phyloP scores from a whole-genome alignment of 352 stramenopile genomes.

The Phytopythium boreale region DNA sequence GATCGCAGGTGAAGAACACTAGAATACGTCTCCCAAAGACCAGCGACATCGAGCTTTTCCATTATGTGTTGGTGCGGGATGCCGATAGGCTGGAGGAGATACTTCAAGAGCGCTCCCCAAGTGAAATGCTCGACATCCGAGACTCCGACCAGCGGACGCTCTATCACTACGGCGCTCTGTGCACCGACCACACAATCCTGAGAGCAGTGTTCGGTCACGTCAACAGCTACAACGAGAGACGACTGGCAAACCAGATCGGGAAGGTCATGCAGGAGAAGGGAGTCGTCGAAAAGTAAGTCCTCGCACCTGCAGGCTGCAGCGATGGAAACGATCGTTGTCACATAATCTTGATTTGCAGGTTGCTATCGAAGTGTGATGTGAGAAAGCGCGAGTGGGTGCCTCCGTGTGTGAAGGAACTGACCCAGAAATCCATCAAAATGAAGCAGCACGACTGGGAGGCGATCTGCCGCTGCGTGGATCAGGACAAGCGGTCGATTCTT shows the following conservation, averaged over 20 bases:
- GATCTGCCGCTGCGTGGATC: constrained; percentile 32
- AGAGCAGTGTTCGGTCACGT: constrained; percentile 33
- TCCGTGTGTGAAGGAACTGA: constrained; percentile 42
- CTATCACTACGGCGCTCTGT: constrained; percentile 57
- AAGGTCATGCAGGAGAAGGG: constrained; percentile 30
- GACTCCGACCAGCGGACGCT: constrained; percentile 25
- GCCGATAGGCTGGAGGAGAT: constrained; percentile 16
- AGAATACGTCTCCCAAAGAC: not conserved
- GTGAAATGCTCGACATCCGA: constrained; percentile 27
- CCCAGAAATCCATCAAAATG: constrained; percentile 14
- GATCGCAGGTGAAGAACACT: not conserved
- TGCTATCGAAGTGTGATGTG: constrained; percentile 8
- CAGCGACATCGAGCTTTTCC: constrained; percentile 42
- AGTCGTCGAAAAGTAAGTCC: constrained; percentile 22
- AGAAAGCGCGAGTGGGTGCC: constrained; percentile 29
- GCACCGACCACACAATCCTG: constrained; percentile 8
- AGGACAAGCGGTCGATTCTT: constrained; percentile 38
- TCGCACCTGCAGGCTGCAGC: too few species aligned
- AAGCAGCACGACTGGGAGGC: constrained; percentile 29
- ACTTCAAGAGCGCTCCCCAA: constrained; percentile 19
- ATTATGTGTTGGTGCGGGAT: constrained; percentile 30
- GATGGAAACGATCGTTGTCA: not conserved
- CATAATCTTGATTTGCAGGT: constrained; percentile 7
- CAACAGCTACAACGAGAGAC: constrained; percentile 18
- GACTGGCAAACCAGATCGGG: constrained; percentile 23